These are phyloP conservation scores for Thermomyces lanuginosus DNA, from an alignment of 2,329 filamentous ascomycete species.

Conservation along the genomic window DNA sequence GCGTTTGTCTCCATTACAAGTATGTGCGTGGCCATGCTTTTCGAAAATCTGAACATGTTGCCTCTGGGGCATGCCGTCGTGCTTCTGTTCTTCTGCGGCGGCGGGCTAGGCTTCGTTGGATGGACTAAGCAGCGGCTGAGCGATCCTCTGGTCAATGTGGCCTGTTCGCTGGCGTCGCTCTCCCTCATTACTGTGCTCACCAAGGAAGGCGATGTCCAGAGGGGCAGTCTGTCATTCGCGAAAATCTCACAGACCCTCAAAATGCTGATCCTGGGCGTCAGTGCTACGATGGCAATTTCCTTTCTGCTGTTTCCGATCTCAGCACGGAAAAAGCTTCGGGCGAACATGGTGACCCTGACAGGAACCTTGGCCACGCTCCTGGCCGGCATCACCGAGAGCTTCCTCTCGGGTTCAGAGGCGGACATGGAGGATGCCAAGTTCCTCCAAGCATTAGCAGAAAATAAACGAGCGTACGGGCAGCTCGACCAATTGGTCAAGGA, in stretches of 20 bases:
- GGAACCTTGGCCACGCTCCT: conserved; percentile 66
- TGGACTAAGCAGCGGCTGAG: conserved; percentile 72
- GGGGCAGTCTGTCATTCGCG: conserved; percentile 60
- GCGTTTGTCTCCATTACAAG: conserved; percentile 61
- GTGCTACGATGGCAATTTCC: conserved; percentile 56
- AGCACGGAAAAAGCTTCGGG: conserved; percentile 55
- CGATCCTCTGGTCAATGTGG: conserved; percentile 66
- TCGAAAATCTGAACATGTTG: conserved; percentile 51
- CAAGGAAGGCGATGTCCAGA: conserved; percentile 77
- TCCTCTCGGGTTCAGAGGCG: conserved; percentile 65
- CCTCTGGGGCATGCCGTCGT: conserved; percentile 63
- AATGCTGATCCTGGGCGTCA: conserved; percentile 65
- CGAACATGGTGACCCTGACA: conserved; percentile 57
- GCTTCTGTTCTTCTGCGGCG: conserved; percentile 68
- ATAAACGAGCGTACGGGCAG: conserved; percentile 49
- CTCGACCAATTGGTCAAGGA: conserved; percentile 68
- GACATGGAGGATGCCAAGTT: conserved; percentile 56
- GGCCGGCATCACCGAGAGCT: conserved; percentile 63
- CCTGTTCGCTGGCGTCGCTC: conserved; percentile 70
- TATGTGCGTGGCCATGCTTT: conserved; percentile 75
- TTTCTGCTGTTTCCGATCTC: conserved; percentile 63
- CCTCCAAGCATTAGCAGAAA: conserved; percentile 42
- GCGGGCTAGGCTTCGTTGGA: conserved; percentile 70
- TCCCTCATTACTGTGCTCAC: conserved; percentile 81
- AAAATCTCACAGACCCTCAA: conserved; percentile 72